phyloP scores from a whole-genome alignment of 1,139 yeast species.

The Suhomyces choctaworum region DNA sequence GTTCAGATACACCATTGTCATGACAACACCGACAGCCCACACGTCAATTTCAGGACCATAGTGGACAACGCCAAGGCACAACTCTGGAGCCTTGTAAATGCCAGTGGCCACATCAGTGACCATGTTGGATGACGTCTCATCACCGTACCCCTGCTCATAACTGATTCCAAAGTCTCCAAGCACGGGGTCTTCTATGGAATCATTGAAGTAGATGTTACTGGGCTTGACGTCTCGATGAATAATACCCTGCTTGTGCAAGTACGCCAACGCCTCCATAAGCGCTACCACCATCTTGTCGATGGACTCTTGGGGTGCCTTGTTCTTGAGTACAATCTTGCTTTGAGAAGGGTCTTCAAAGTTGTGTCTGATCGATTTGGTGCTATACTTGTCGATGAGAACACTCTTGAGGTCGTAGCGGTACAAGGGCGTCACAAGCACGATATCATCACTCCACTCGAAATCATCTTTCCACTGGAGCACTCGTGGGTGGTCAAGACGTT shows the following conservation, averaged over 20 bases:
- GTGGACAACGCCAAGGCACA: constrained; percentile 64
- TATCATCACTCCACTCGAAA: constrained; percentile 34
- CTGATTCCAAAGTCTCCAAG: constrained; percentile 84
- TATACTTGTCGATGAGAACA: constrained; percentile 21
- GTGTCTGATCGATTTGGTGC: constrained; percentile 22
- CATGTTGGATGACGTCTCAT: constrained; percentile 50
- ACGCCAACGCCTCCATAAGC: constrained; percentile 49
- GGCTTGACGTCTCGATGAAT: constrained; percentile 92
- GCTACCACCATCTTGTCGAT: constrained; percentile 23
- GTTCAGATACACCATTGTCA: constrained; percentile 58
- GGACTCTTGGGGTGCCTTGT: constrained; percentile 4
- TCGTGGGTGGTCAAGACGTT: constrained; percentile 21
- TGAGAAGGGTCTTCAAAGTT: constrained; percentile 21
- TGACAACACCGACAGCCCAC: constrained; percentile 76
- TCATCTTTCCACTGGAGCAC: constrained; percentile 27
- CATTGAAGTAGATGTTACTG: constrained; percentile 61
- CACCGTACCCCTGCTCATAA: constrained; percentile 36
- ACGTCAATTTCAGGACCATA: constrained; percentile 70
- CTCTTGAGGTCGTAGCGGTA: constrained; percentile 31
- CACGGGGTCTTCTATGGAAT: constrained; percentile 38
- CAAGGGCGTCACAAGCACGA: constrained; percentile 34
- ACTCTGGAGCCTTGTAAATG: constrained; percentile 81
- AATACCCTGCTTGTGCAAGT: constrained; percentile 57
- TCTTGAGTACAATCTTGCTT: constrained; percentile 15
- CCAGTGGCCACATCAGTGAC: constrained; percentile 77